A percentile compares a stretch with the other conserved stretches of the same genome.
Conservation (phyloP, 208 protist genomes). For the Acanthamoeba polyphaga region DNA sequence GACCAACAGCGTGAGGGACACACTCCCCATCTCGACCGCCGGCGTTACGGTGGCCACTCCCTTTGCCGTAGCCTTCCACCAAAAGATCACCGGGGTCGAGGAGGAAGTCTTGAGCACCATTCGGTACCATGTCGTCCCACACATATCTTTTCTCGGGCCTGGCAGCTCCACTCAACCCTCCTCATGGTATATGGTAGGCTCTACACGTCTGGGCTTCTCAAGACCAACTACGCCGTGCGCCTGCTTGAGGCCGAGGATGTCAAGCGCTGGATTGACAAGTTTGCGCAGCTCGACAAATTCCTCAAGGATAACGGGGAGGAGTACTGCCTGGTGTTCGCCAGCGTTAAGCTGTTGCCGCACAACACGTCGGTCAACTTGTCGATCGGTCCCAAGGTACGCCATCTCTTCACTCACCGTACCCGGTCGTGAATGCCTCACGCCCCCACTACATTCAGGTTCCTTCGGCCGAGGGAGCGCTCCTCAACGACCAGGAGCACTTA, state of each 20-base stretch:
- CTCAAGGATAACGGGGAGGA: neutral
- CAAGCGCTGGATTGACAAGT: constrained; percentile 24
- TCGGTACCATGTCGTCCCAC: neutral
- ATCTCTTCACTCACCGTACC: neutral
- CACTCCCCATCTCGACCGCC: neutral
- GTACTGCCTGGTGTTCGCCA: constrained; percentile 36
- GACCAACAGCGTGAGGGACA: neutral
- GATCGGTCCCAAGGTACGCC: constrained; percentile 50
- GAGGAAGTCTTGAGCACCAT: constrained; percentile 55
- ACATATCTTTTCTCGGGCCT: neutral
- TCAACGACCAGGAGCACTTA: constrained; percentile 1
- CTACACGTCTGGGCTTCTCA: neutral
- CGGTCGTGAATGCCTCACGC: too few relatives aligned
- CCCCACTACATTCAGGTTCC: neutral
- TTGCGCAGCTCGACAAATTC: neutral
- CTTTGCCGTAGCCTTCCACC: constrained; percentile 35
- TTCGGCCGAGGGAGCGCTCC: constrained; percentile 64
- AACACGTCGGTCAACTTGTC: neutral
- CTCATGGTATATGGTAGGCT: neutral
- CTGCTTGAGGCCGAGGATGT: constrained; percentile 21
- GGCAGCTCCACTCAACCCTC: neutral
- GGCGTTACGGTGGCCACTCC: neutral
- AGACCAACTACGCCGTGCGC: constrained; percentile 26
- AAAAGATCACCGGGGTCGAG: constrained; percentile 26
- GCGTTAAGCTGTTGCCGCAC: constrained; percentile 41